phyloP scores from a whole-genome alignment of 176 grass and related monocot species.

The Pontederia crassipes region DNA sequence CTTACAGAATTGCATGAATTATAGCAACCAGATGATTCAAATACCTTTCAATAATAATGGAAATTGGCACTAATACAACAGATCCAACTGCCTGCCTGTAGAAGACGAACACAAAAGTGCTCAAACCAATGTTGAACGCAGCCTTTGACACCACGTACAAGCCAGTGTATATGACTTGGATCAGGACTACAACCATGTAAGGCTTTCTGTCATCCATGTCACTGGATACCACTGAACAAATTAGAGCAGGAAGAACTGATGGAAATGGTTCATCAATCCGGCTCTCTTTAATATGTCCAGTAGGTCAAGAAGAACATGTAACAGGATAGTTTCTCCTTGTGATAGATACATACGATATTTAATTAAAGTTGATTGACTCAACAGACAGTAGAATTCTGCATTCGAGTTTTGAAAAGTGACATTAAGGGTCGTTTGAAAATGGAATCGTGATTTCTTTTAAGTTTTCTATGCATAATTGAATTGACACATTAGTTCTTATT shows the following conservation, averaged over 20 bases:
- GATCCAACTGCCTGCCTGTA: constrained; percentile 63
- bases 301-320: no score
- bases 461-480: no score
- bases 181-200: constrained; percentile 45
- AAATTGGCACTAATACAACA: constrained; percentile 36
- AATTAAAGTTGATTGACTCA: no score
- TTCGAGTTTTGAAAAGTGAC: no score
- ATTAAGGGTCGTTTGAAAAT: no score
- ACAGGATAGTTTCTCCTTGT: no score
- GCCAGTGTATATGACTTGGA: constrained; percentile 56
- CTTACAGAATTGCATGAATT: neutral
- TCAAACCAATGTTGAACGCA: constrained; percentile 47
- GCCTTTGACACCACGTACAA: constrained; percentile 65
- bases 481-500: no score
- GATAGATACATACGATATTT: no score
- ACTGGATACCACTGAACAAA: neutral
- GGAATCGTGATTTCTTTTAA: no score
- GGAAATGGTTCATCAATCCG: no score
- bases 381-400: no score
- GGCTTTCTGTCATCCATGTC: constrained; percentile 32
- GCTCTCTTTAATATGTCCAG: no score
- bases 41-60: constrained; percentile 32
- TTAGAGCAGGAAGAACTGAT: neutral
- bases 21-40: neutral
- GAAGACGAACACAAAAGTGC: constrained; percentile 75